Evolutionary conservation across 768 basidiomycete species (phyloP), one percentile per base, ranked within the genome.

Genomic region (Tulasnella sp.): DNA sequence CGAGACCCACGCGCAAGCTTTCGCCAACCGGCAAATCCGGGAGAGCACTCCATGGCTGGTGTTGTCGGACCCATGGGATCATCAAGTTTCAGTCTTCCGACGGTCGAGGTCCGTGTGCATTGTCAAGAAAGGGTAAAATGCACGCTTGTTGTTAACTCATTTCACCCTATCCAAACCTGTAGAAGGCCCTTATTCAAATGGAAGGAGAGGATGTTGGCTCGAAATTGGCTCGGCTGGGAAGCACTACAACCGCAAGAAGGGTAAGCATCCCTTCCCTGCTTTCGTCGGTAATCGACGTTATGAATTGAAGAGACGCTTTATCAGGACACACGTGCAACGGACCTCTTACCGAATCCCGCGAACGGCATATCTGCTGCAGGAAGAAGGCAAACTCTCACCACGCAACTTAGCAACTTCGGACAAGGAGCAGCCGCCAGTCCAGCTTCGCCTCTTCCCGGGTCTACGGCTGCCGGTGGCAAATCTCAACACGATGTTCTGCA

Each of bases 61-160:
- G 88, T 97, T 63, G 96, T 99, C 12, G 96, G 96, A 1, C 96
- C 96, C 0, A 86, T 99, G 81, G 91, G 91, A 69, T 91, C 89
- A 78, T 90, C 89, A 76, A 91, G 89, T 73, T 90, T 95, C 81
- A 90, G 81, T 77, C 82, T 98, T 66, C 95, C 95, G 1, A 89
- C 84, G 71, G 96, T 98, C 41, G 94, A 95, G 44, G 44, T 47
- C 44, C 19, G 44, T 47, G 9, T 22, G 5, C 8, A 16, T 22
- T n/a, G 17, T n/a, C 6, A 12, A 3, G 40, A 7, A 7, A 7
- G 40, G 8, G 26, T 47, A 8, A 3, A n/a, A 12, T 8, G 19
- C 19, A 2, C 5, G 7, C 5, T 11, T 47, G 26, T 44, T n/a
- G 4, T 42, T n/a, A n/a, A 22, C 12, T 47, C 17, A 7, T 47